Evolutionary conservation across 352 stramenopile genomes (phyloP), one percentile per base, ranked within the genome.

Genomic region (Pythium rishiriense): DNA sequence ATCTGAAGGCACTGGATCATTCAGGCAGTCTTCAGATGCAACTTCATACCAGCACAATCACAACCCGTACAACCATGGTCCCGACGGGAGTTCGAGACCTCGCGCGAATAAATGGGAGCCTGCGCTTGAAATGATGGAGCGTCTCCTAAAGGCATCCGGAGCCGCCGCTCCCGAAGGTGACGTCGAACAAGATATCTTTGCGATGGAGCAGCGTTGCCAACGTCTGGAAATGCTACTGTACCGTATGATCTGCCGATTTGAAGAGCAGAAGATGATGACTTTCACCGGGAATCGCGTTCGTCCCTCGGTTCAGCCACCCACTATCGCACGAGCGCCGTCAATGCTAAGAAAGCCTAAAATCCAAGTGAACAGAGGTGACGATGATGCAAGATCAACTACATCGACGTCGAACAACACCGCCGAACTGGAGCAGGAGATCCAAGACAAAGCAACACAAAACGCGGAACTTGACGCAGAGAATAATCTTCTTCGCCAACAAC

Each of bases 161-260:
- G 82, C 82, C 14, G 64, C 75, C 45, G 58, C 70, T n/a, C 62
- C 75, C 0, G 68, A 58, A 1, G 78, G 88, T 47, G 53, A 75
- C 21, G 70, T 78, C 2, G 63, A 78, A 33, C 62, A 78, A 42
- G 66, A 76, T 39, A 65, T 66, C 25, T 72, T 81, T 58, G 61
- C 75, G 9, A 69, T 86, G 3, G 75, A 87, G 26, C 54, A 79
- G 31, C 80, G 85, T 11, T 91, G 82, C 14, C 80, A 90, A 25
- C 74, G 85, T 29, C 62, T 94, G 35, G 85, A 94, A 42, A 91
- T 94, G 81, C 66, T 94, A 25, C 66, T 94, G 19, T 94, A 94
- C 57, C 78, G 85, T 12, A 94, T 94, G 83, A 90, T 94, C 55
- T 94, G 85, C 46, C 80, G 85, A 8, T 90, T 88, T 61, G 85